Evolutionary conservation across 2,329 filamentous ascomycete genomes (phyloP).

Genomic region (Alternaria longipes): DNA sequence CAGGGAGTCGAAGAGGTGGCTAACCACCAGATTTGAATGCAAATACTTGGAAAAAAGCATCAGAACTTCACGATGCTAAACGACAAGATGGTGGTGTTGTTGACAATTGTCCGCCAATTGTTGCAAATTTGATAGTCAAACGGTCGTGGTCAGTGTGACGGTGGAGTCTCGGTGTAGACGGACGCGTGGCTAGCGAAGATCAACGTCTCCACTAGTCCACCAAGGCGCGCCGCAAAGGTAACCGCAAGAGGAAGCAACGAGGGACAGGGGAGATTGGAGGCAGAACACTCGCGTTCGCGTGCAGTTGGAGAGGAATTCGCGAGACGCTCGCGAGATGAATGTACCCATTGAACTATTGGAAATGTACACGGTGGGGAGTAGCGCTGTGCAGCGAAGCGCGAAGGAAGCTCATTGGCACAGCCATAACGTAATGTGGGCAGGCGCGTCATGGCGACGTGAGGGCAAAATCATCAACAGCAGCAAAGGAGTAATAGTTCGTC

Average conservation of each 20-base stretch:
- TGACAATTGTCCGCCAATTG: neutral
- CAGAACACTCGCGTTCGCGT: slow-evolving; percentile 6
- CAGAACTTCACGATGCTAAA: slow-evolving; percentile 1
- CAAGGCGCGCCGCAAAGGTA: slow-evolving; percentile 16
- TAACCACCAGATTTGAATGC: neutral
- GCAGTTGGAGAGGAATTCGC: neutral
- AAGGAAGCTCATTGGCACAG: neutral
- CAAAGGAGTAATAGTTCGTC: neutral
- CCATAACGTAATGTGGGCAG: slow-evolving; percentile 13
- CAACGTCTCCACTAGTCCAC: slow-evolving; percentile 15
- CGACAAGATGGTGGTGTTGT: neutral
- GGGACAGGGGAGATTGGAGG: slow-evolving; percentile 17
- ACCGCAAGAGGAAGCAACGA: slow-evolving; percentile 9
- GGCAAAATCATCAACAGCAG: neutral
- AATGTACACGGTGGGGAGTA: neutral
- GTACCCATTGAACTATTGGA: slow-evolving; percentile 5
- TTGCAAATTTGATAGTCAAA: slow-evolving; percentile 12
- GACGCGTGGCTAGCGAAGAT: slow-evolving; percentile 25
- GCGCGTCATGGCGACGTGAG: slow-evolving; percentile 13
- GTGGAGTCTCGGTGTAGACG: slow-evolving; percentile 15
- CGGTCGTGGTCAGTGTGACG: slow-evolving; percentile 10
- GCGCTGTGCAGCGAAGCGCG: neutral
- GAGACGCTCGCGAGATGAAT: neutral
- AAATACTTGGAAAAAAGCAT: neutral
- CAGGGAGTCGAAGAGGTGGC: neutral